Conservation (phyloP, 2,329 filamentous ascomycete genomes). For the Calonectria pteridis region DNA sequence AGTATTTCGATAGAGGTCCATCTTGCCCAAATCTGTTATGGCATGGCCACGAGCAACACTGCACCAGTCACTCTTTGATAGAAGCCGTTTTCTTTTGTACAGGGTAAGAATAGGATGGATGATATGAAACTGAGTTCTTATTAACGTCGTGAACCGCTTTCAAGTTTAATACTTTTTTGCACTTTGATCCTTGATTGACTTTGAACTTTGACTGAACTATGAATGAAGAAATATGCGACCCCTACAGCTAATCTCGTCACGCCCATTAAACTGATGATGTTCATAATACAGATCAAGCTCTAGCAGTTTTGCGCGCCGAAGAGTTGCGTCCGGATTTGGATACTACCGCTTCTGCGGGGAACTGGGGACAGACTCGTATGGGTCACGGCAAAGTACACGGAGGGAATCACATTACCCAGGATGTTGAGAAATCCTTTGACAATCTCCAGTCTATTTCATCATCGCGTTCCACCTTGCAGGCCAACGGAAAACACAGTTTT, state of each 20-base stretch:
- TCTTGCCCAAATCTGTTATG: background rate
- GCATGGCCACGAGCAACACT: background rate
- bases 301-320: too few relatives aligned
- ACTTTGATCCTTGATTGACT: background rate
- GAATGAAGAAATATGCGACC: background rate
- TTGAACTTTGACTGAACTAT: background rate
- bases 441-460: too few relatives aligned
- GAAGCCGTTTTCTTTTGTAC: background rate
- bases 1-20: background rate
- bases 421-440: too few relatives aligned
- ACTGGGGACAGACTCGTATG: too few relatives aligned
- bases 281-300: too few relatives aligned
- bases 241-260: too few relatives aligned
- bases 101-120: background rate
- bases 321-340: too few relatives aligned
- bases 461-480: too few relatives aligned
- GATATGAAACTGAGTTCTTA: background rate
- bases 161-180: background rate
- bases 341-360: too few relatives aligned
- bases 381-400: too few relatives aligned
- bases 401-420: background rate
- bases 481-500: too few relatives aligned
- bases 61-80: background rate
- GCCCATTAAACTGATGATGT: too few relatives aligned
- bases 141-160: background rate